These are phyloP conservation scores for Diatrype stigma DNA, from an alignment of 2,329 filamentous ascomycete genomes.

Conservation along the genomic window DNA sequence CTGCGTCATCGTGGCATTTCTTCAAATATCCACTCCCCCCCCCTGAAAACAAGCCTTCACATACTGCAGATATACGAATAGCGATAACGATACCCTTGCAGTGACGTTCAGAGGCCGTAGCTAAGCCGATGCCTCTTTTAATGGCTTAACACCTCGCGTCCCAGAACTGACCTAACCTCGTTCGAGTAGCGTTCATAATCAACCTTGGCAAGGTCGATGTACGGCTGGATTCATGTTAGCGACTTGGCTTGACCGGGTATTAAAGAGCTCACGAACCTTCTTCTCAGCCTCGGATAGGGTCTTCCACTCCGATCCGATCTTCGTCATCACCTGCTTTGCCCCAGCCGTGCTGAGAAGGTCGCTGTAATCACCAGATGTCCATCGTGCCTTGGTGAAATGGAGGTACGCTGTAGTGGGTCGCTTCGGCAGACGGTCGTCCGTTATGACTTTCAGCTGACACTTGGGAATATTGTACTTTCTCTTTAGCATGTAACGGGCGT, in stretches of 20 bases:
- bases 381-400: conserved; percentile 36
- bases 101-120: neutral
- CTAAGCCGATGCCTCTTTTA: neutral
- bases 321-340: no score
- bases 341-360: conserved; percentile 10
- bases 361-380: conserved; percentile 24
- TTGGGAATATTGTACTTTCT: conserved; percentile 29
- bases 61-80: no score
- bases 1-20: no score
- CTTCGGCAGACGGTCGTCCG: conserved; percentile 47
- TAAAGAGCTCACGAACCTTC: conserved; percentile 28
- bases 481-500: conserved; percentile 39
- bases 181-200: conserved; percentile 28
- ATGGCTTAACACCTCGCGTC: conserved; percentile 6
- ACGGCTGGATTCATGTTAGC: conserved; percentile 28
- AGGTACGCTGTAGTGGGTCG: conserved; percentile 27
- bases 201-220: conserved; percentile 27
- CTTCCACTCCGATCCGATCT: conserved; percentile 39
- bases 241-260: neutral
- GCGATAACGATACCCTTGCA: neutral
- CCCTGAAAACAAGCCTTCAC: no score
- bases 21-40: no score
- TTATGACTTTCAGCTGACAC: conserved; percentile 26
- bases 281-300: conserved; percentile 37
- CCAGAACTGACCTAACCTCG: conserved; percentile 19